Evolutionary conservation across 2,329 filamentous ascomycete genomes (phyloP), one percentile per base, ranked within the genome.

Genomic region (Seiridium unicorne): DNA sequence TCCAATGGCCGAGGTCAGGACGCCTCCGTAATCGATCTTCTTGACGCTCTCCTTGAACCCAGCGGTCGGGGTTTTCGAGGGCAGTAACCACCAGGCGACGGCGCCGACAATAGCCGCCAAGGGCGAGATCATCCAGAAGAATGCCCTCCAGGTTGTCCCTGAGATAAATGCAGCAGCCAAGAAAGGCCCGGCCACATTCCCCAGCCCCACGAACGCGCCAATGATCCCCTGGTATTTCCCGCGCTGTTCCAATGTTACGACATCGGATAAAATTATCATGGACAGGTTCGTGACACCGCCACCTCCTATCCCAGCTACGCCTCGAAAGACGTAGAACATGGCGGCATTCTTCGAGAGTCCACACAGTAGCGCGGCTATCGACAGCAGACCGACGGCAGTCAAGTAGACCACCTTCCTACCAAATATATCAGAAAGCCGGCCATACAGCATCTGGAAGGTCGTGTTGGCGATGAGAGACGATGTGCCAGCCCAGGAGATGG

Each of bases 371-470:
- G 75, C 72, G 0, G 72, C 75, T 0, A 72, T 4, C 0, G 67
- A 69, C 18, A 76, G 67, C 1, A 75, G 55, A 0, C 56, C 65
- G 7, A 76, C 49, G 10, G 67, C 73, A 0, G 67, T 62, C 0
- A 77, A 51, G 0, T 75, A 65, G 13, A 75, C 60, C 0, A 68
- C 67, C 55, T 76, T 77, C 0, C 75, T 65, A 1, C 74, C 74
- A 3, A 75, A 73, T 0, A 77, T 87, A 68, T 92, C 89, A 0
- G 88, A 90, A 3, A 91, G 77, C 1, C 89, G 83, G 1, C 89
- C 89, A 66, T 90, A 90, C 0, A 92, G 78, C 0, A 89, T 89
- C 69, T 91, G 87, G 57, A 91, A 89, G 1, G 88, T 87, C 1
- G 89, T 91, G 5, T 84, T 72, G 0, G 76, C 73, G 11, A 77